Percentiles rank a stretch among this genome's conserved stretches.
These are phyloP conservation scores for Penicillium canescens DNA, from an alignment of 495 filamentous ascomycete species.

Conservation along the genomic window DNA sequence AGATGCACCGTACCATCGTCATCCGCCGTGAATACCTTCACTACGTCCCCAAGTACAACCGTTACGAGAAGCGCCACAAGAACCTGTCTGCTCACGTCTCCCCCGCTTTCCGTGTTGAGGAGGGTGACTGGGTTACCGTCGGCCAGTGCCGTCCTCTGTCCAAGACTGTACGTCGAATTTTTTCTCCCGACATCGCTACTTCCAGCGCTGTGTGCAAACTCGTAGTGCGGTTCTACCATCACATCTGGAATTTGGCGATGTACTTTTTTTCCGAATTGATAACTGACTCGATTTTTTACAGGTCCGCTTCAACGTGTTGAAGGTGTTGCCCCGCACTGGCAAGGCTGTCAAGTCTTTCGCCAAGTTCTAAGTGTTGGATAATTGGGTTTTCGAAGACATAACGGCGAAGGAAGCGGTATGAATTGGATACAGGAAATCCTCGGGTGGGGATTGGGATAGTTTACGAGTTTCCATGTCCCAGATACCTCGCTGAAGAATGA, in stretches of 20 bases:
- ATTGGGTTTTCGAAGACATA: conserved; percentile 39
- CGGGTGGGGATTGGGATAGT: conserved; percentile 47
- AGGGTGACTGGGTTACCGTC: conserved; percentile 98
- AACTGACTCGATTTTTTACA: conserved; percentile 38
- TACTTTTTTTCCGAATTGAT: not conserved
- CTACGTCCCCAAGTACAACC: conserved; percentile 97
- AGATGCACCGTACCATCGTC: conserved; percentile 99
- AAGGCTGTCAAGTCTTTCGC: conserved; percentile 95
- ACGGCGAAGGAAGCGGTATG: conserved; percentile 47
- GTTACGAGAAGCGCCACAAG: conserved; percentile 99
- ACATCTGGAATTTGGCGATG: not conserved
- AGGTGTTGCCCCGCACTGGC: conserved; percentile 92
- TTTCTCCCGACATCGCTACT: not conserved
- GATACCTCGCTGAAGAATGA: conserved; percentile 47
- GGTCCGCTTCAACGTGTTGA: conserved; percentile 99
- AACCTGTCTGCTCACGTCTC: conserved; percentile 98
- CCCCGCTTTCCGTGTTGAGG: conserved; percentile 99
- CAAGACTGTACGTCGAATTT: conserved; percentile 83
- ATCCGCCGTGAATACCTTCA: conserved; percentile 99
- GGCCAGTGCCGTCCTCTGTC: conserved; percentile 97
- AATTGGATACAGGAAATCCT: conserved; percentile 46
- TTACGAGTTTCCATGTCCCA: conserved; percentile 52
- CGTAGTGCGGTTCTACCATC: not conserved
- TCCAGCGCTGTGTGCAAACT: not conserved
- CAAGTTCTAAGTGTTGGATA: conserved; percentile 79